These are phyloP conservation scores for Scleromitrula shiraiana DNA, from an alignment of 2,329 filamentous ascomycete genomes.

Conservation along the genomic window DNA sequence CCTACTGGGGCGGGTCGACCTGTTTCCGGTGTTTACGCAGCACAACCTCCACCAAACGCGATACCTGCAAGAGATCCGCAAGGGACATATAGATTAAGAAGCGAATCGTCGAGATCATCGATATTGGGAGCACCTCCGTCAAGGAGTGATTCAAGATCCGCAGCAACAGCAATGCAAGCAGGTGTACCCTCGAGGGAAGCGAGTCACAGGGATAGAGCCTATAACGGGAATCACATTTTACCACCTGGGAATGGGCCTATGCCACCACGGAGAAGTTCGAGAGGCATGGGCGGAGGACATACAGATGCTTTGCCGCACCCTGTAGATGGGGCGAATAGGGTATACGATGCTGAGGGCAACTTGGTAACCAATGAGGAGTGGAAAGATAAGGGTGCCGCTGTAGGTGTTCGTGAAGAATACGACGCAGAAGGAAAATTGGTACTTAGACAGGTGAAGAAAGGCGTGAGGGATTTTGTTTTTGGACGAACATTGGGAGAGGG, in stretches of 20 bases:
- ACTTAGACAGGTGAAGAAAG: constrained; percentile 84
- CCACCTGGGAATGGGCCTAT: constrained; percentile 50
- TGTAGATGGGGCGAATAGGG: constrained; percentile 29
- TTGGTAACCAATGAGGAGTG: constrained; percentile 73
- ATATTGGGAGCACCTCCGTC: constrained; percentile 43
- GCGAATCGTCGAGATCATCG: constrained; percentile 51
- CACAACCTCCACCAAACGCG: constrained; percentile 33
- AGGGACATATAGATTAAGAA: constrained; percentile 45
- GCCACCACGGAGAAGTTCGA: constrained; percentile 70
- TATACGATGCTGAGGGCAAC: constrained; percentile 50
- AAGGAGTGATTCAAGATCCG: constrained; percentile 53
- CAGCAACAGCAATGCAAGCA: constrained; percentile 48
- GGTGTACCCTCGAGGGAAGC: constrained; percentile 58
- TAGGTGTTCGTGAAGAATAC: constrained; percentile 71
- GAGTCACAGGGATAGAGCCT: constrained; percentile 61
- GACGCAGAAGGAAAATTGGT: constrained; percentile 79
- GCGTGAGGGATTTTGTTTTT: constrained; percentile 94
- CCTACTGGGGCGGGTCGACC: constrained; percentile 33
- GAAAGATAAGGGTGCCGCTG: constrained; percentile 90
- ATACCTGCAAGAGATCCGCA: constrained; percentile 31
- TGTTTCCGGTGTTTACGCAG: constrained; percentile 39
- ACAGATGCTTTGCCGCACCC: constrained; percentile 25
- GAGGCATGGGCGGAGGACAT: constrained; percentile 55
- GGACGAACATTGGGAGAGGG: constrained; percentile 86
- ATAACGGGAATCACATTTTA: constrained; percentile 49